Evolutionary conservation across 345 rosid genomes (phyloP).

Genomic region (Corchorus capsularis): DNA sequence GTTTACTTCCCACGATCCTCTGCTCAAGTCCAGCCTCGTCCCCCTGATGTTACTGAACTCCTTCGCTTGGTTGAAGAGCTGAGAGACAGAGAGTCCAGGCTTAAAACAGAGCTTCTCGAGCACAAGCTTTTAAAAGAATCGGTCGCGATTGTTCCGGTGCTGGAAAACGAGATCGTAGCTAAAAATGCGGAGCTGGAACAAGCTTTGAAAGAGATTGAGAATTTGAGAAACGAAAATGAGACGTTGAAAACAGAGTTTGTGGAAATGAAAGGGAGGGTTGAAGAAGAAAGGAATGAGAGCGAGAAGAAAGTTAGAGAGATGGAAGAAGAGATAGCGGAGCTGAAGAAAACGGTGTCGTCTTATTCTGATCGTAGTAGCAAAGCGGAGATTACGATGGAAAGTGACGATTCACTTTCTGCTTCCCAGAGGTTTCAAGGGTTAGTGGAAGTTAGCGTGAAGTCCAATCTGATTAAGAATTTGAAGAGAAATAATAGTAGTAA

Average conservation of each 20-base stretch:
- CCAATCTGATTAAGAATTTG: conserved; percentile 50
- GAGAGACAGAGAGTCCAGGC: conserved; percentile 63
- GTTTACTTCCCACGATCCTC: conserved; percentile 95
- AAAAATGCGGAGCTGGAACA: conserved; percentile 48
- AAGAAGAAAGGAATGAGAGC: conserved; percentile 37
- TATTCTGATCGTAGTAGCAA: conserved; percentile 14
- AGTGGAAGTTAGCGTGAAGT: conserved; percentile 55
- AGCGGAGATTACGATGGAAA: conserved; percentile 30
- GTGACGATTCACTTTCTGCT: conserved; percentile 48
- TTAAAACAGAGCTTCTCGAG: conserved; percentile 78
- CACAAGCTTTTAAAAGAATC: conserved; percentile 70
- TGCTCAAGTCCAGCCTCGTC: conserved; percentile 93
- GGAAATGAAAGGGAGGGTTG: conserved; percentile 28
- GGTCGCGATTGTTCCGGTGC: conserved; percentile 68
- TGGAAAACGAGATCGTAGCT: conserved; percentile 53
- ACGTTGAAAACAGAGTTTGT: conserved; percentile 37
- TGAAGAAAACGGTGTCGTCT: conserved; percentile 45
- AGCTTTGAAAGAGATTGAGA: conserved; percentile 36
- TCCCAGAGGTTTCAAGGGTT: conserved; percentile 78
- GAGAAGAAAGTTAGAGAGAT: conserved; percentile 46
- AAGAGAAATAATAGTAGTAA: conserved; percentile 45
- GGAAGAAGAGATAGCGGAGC: conserved; percentile 34
- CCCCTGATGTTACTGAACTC: conserved; percentile 74
- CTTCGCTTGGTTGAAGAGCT: conserved; percentile 77
- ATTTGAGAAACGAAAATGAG: conserved; percentile 51